These are phyloP conservation scores for Backusella mclennaniae DNA, from an alignment of 192 early-diverging fungal species.

Conservation along the genomic window DNA sequence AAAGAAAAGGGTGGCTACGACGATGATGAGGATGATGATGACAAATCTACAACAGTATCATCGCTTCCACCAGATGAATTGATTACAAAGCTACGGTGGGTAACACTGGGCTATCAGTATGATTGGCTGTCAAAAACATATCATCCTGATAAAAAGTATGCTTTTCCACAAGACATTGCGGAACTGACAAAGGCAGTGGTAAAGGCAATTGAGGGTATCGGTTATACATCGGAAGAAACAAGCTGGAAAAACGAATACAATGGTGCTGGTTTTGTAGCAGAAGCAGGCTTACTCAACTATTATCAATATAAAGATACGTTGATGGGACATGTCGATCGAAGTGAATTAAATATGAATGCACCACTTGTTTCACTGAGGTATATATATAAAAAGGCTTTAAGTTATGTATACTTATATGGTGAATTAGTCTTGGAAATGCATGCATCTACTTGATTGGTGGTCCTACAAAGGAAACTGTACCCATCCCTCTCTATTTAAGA, in stretches of 20 bases:
- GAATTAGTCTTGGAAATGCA: constrained; percentile 61
- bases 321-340: constrained; percentile 92
- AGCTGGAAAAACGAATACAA: constrained; percentile 54
- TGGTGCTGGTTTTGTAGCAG: constrained; percentile 57
- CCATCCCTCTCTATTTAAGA: constrained; percentile 70
- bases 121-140: constrained; percentile 84
- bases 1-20: constrained; percentile 14
- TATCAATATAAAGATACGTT: constrained; percentile 80
- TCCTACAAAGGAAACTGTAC: constrained; percentile 60
- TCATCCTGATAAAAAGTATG: constrained; percentile 58
- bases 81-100: constrained; percentile 63
- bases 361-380: constrained; percentile 81
- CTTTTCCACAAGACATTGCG: constrained; percentile 69
- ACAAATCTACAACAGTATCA: constrained; percentile 34
- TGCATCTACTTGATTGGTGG: constrained; percentile 87
- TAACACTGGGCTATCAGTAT: constrained; percentile 76
- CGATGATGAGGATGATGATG: constrained; percentile 10
- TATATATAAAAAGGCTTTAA: not conserved
- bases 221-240: constrained; percentile 12
- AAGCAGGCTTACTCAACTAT: constrained; percentile 94
- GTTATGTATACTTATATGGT: not conserved
- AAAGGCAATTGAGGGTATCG: constrained; percentile 50
- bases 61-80: constrained; percentile 42
- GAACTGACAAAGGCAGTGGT: constrained; percentile 67
- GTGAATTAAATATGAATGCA: constrained; percentile 81